Percentiles rank a stretch among this genome's conserved stretches.
phyloP scores from a whole-genome alignment of 2,329 filamentous ascomycete species.

The Aspergillus niger region DNA sequence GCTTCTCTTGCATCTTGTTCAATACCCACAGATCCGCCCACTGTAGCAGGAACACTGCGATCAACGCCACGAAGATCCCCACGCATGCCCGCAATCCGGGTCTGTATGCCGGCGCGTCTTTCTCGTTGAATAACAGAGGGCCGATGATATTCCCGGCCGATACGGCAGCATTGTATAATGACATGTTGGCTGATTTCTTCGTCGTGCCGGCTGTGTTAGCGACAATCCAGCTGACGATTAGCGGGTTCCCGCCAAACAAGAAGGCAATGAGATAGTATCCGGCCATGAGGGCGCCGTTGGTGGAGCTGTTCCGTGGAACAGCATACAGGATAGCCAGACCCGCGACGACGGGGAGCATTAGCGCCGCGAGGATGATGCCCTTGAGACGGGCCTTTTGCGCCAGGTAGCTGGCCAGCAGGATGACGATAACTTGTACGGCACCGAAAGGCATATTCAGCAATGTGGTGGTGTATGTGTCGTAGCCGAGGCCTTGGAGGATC shows the following conservation, averaged over 20 bases:
- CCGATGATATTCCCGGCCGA: constrained; percentile 69
- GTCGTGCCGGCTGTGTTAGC: constrained; percentile 69
- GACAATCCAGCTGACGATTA: constrained; percentile 69
- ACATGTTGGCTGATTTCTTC: constrained; percentile 67
- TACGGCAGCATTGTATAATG: constrained; percentile 63
- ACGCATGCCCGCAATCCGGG: constrained; percentile 58
- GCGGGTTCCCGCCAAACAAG: constrained; percentile 65
- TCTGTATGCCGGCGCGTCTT: constrained; percentile 61
- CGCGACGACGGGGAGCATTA: constrained; percentile 62
- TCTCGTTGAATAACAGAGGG: constrained; percentile 61
- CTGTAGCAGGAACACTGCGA: constrained; percentile 57
- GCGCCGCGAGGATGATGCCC: constrained; percentile 54
- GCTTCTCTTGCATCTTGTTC: constrained; percentile 57
- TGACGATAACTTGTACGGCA: constrained; percentile 60
- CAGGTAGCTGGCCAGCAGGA: constrained; percentile 60
- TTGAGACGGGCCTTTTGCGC: constrained; percentile 62
- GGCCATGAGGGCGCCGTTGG: constrained; percentile 55
- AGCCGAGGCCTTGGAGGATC: constrained; percentile 63
- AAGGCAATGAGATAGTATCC: constrained; percentile 69
- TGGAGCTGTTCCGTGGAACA: constrained; percentile 46
- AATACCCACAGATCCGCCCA: constrained; percentile 55
- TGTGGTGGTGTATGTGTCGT: constrained; percentile 59
- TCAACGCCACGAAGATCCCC: constrained; percentile 51
- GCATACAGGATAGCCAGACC: constrained; percentile 60
- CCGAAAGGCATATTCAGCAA: constrained; percentile 70